These are phyloP conservation scores for Prunus salicina DNA, from an alignment of 306 rosid species.

Conservation along the genomic window DNA sequence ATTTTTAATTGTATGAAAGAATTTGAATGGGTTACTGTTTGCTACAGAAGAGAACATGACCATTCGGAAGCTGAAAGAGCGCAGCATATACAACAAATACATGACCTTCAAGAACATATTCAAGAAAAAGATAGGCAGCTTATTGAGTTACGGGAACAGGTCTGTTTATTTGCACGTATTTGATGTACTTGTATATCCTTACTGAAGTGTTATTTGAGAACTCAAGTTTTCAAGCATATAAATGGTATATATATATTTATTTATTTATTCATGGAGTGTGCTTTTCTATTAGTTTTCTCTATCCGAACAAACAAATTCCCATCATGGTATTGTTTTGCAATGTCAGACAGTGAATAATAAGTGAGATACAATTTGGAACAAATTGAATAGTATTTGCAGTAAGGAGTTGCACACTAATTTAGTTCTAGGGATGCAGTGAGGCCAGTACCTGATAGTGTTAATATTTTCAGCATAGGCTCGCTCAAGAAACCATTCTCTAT, in stretches of 20 bases:
- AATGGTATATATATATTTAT: too few species aligned
- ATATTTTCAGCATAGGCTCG: conserved; percentile 81
- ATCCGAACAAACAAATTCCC: not conserved
- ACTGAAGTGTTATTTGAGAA: not conserved
- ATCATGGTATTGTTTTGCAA: not conserved
- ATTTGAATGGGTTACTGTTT: conserved; percentile 1
- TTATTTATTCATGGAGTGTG: not conserved
- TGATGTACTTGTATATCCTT: conserved; percentile 5
- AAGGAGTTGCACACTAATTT: conserved; percentile 5
- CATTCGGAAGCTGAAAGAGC: conserved; percentile 97
- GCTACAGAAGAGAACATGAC: conserved; percentile 89
- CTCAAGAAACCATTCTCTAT: conserved; percentile 77
- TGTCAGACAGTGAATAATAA: not conserved
- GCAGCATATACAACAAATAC: conserved; percentile 82
- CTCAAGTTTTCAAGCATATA: not conserved
- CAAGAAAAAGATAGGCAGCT: conserved; percentile 95
- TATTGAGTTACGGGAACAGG: conserved; percentile 92
- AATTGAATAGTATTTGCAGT: not conserved
- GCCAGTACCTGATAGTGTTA: conserved; percentile 22
- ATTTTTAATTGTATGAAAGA: conserved; percentile 1
- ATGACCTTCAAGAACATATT: conserved; percentile 86
- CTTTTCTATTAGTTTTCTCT: not conserved
- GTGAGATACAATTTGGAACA: conserved; percentile 8
- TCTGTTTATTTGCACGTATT: conserved; percentile 17
- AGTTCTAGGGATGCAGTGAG: not conserved